Percentiles rank a stretch among this genome's conserved stretches.
Conservation (phyloP, 1,139 yeast genomes). For the Entelexis paramagnoliae region DNA sequence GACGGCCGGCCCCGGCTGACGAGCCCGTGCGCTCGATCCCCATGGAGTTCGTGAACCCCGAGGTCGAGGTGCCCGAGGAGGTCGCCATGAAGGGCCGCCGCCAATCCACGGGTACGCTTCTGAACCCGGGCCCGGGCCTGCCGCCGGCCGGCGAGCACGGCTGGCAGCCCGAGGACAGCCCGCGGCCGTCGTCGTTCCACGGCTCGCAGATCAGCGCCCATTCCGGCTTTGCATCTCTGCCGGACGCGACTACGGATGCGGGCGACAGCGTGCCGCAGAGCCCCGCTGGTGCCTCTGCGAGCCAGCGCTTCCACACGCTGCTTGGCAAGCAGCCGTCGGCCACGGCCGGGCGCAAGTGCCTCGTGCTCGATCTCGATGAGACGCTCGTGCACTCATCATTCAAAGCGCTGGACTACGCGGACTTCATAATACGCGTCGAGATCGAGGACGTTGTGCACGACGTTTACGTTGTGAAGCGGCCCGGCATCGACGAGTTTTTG, state of each 20-base stretch:
- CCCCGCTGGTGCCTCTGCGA: not conserved
- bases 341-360: slow-evolving; percentile 59
- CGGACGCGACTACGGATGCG: not conserved
- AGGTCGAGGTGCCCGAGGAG: slow-evolving; percentile 11
- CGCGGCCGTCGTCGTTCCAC: not conserved
- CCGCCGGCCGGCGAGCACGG: not conserved
- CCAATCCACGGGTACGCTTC: slow-evolving; percentile 4
- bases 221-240: not conserved
- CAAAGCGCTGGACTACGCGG: slow-evolving; percentile 83
- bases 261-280: not conserved
- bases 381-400: slow-evolving; percentile 93
- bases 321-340: slow-evolving; percentile 44
- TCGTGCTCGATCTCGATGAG: slow-evolving; percentile 87
- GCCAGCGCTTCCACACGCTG: slow-evolving; percentile 29
- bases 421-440: slow-evolving; percentile 86
- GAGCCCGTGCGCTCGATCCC: slow-evolving; percentile 10
- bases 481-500: slow-evolving; percentile 94
- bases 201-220: not conserved
- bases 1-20: not conserved
- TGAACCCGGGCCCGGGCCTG: not conserved
- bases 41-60: slow-evolving; percentile 13
- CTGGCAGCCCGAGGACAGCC: not conserved
- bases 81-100: slow-evolving; percentile 18
- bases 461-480: slow-evolving; percentile 92
- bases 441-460: slow-evolving; percentile 87